Evolutionary conservation across 768 basidiomycete genomes (phyloP), one percentile per base, ranked within the genome.

Genomic region (Suillus subalutaceus): DNA sequence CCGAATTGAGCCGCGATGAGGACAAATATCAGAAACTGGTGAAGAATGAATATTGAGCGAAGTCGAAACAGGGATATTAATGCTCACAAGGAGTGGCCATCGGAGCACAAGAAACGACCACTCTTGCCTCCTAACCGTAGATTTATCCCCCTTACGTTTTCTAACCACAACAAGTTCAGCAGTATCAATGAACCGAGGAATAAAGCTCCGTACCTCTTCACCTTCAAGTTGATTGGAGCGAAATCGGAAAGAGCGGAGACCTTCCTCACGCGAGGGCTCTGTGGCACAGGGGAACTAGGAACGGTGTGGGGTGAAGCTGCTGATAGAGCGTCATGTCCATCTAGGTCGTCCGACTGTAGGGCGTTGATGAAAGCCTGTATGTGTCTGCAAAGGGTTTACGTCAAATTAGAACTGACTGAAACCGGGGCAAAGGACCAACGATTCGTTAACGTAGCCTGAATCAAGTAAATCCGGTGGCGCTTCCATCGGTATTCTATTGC

Each of bases 1-100:
- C 92, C 84, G 75, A 99, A 98, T 77, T 98, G 91, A 16, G 83
- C 82, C 46, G 87, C 83, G 64, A 99, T 97, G 77, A 97, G 86
- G 6, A 89, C 63, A 70, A 94, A 93, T 41, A 99, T 92, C 68
- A 97, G 86, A 66, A 83, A 75, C 96, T 97, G 68, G n/a, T 65
- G 40, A 50, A 61, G 50, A 43, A 40, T 35, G 64, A 41, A 38
- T 35, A 65, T 50, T 61, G 23, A 52, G 48, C 59, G 30, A 57
- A 32, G 7, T 20, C 2, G 38, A 43, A 5, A 32, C 12, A 20
- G 18, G 7, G 41, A 38, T 6, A 56, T 55, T 35, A 26, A 50
- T 60, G 71, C 88, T 62, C 69, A 94, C 93, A 70, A 97, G 80
- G 37, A 97, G 78, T 1, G 96, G 94, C 94, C 94, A 96, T 66